Evolutionary conservation across 108 stramenopile species (phyloP).

Genomic region (Cyclotella sp.): DNA sequence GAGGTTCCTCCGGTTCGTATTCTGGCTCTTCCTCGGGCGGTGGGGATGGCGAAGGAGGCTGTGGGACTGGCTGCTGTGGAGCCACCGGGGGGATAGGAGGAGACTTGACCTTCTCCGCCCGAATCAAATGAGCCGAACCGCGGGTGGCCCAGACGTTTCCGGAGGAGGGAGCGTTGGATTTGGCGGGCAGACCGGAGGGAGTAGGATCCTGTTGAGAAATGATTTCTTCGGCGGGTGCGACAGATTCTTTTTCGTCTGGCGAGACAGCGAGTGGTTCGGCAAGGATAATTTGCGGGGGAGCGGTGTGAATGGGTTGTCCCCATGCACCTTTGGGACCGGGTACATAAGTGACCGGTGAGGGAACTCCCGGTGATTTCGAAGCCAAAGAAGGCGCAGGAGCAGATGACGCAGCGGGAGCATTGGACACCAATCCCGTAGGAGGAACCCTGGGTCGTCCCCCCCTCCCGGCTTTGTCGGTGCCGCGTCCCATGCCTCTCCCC

Average conservation of each 20-base stretch:
- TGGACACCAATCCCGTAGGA: slow-evolving; percentile 25
- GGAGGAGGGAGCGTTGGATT: slow-evolving; percentile 36
- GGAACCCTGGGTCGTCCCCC: slow-evolving; percentile 24
- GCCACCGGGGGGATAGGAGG: slow-evolving; percentile 44
- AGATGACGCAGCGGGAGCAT: slow-evolving; percentile 10
- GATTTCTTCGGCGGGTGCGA: slow-evolving; percentile 10
- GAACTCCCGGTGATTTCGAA: slow-evolving; percentile 39
- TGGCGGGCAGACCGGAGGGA: slow-evolving; percentile 56
- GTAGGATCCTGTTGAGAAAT: slow-evolving; percentile 55
- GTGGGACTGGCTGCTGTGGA: slow-evolving; percentile 9
- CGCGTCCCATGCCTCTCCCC: slow-evolving; percentile 30
- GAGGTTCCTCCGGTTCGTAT: slow-evolving; percentile 9
- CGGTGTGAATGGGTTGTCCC: slow-evolving; percentile 51
- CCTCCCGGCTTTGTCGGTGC: slow-evolving; percentile 55
- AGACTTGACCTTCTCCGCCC: slow-evolving; percentile 67
- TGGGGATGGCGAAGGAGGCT: too few relatives aligned
- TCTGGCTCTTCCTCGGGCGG: slow-evolving; percentile 25
- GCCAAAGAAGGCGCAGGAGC: slow-evolving; percentile 33
- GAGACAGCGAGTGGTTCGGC: slow-evolving; percentile 22
- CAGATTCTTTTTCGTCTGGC: slow-evolving; percentile 22
- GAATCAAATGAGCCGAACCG: slow-evolving; percentile 87
- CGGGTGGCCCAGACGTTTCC: slow-evolving; percentile 92
- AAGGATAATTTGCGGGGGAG: background rate
- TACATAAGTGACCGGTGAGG: slow-evolving; percentile 54
- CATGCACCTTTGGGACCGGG: slow-evolving; percentile 70